Evolutionary conservation across 805 yeast genomes (phyloP).

Genomic region (Candida hispaniensis): DNA sequence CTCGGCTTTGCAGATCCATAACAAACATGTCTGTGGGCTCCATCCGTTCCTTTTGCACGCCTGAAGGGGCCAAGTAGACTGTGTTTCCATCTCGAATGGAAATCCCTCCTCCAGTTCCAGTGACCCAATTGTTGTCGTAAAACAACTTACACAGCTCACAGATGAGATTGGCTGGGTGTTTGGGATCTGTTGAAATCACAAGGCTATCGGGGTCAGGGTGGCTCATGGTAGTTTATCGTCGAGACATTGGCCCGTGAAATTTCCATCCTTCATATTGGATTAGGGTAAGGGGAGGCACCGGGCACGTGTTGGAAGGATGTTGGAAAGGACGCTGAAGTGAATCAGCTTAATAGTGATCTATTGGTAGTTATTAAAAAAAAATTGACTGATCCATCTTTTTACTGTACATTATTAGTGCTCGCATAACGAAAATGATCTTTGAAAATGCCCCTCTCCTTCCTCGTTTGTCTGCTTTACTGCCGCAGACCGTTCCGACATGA

Average conservation of each 20-base stretch:
- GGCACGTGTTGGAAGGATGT: too few species aligned
- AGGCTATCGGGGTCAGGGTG: constrained; percentile 11
- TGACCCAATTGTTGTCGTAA: constrained; percentile 78
- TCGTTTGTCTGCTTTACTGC: constrained; percentile 25
- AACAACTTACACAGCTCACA: constrained; percentile 71
- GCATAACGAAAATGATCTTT: constrained; percentile 24
- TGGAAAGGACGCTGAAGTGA: too few species aligned
- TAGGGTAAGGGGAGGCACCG: too few species aligned
- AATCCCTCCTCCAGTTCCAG: constrained; percentile 95
- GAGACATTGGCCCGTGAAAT: too few species aligned
- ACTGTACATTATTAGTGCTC: constrained; percentile 33
- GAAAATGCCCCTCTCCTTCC: constrained; percentile 23
- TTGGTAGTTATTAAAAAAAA: too few species aligned
- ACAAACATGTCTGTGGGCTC: constrained; percentile 74
- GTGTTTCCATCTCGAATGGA: constrained; percentile 50
- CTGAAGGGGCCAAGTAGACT: constrained; percentile 85
- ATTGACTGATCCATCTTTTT: too few species aligned
- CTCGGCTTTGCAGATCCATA: constrained; percentile 43
- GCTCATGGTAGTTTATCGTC: neutral
- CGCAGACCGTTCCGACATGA: constrained; percentile 23
- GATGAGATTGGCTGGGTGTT: constrained; percentile 75
- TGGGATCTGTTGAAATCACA: constrained; percentile 36
- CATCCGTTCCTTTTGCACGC: constrained; percentile 88
- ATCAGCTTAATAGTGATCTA: too few species aligned
- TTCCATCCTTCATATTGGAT: too few species aligned